Percentiles rank a stretch among this genome's conserved stretches.
These are phyloP conservation scores for Mycena polygramma DNA, from an alignment of 768 basidiomycete genomes.

Conservation along the genomic window DNA sequence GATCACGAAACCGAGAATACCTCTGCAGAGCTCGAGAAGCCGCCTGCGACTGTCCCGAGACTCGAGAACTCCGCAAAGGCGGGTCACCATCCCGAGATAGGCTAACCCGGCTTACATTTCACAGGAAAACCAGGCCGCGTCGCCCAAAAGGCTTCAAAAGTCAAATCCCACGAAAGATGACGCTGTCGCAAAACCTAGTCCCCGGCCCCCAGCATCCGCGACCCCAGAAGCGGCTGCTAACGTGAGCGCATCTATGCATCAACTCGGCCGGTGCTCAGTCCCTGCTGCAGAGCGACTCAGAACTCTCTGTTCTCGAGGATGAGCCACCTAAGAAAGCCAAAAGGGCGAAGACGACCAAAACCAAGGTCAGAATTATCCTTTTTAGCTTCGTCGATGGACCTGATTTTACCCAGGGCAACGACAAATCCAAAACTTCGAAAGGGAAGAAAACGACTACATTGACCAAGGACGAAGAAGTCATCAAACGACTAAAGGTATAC, in stretches of 20 bases:
- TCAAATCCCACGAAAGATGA: constrained; percentile 3
- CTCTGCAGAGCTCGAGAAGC: constrained; percentile 14
- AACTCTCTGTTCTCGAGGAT: constrained; percentile 71
- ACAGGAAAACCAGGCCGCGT: constrained; percentile 16
- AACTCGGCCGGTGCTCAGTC: background rate
- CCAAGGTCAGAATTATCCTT: constrained; percentile 43
- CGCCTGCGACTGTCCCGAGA: background rate
- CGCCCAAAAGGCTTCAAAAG: background rate
- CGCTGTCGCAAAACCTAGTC: constrained; percentile 12
- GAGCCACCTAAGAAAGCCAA: constrained; percentile 64
- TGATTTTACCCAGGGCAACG: constrained; percentile 40
- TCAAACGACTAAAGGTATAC: constrained; percentile 80
- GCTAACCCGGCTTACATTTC: background rate
- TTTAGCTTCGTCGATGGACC: background rate
- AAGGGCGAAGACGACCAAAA: constrained; percentile 48
- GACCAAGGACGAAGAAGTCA: constrained; percentile 77
- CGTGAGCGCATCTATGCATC: constrained; percentile 1
- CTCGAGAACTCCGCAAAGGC: constrained; percentile 18
- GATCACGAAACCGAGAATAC: constrained; percentile 13
- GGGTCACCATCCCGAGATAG: background rate
- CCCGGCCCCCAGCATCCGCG: constrained; percentile 23
- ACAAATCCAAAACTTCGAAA: constrained; percentile 47
- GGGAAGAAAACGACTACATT: constrained; percentile 49
- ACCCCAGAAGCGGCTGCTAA: constrained; percentile 6
- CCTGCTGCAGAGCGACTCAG: constrained; percentile 62